Evolutionary conservation across 352 stramenopile species (phyloP).

Genomic region (Phytophthora fragariaefolia): DNA sequence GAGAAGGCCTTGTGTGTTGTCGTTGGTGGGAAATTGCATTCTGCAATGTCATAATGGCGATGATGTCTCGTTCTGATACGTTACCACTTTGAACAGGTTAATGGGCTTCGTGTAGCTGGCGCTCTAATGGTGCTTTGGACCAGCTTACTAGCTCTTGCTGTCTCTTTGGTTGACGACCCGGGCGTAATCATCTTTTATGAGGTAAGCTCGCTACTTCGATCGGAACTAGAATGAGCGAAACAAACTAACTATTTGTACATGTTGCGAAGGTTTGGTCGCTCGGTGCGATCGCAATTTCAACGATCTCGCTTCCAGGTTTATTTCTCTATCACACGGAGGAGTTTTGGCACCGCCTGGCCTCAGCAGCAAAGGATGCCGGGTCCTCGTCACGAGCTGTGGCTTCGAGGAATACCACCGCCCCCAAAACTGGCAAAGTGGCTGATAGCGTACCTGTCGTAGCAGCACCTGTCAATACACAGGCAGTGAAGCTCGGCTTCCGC

Average conservation of each 20-base stretch:
- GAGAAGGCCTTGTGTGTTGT: slow-evolving; percentile 55
- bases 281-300: slow-evolving; percentile 54
- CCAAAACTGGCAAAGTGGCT: slow-evolving; percentile 2
- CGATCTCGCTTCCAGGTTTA: slow-evolving; percentile 43
- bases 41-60: neutral
- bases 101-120: slow-evolving; percentile 54
- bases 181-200: slow-evolving; percentile 47
- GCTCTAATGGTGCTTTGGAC: slow-evolving; percentile 52
- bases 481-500: slow-evolving; percentile 15
- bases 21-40: slow-evolving; percentile 39
- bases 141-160: slow-evolving; percentile 42
- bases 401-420: slow-evolving; percentile 1
- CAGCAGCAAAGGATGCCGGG: slow-evolving; percentile 5
- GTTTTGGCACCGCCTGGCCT: slow-evolving; percentile 52
- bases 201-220: too few relatives aligned
- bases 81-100: slow-evolving; percentile 40
- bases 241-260: neutral
- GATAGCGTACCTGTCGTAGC: slow-evolving; percentile 1
- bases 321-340: slow-evolving; percentile 59
- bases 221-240: too few relatives aligned
- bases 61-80: neutral
- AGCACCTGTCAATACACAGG: neutral
- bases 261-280: slow-evolving; percentile 57
- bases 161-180: slow-evolving; percentile 53
- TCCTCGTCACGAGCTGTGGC: neutral